These are phyloP conservation scores for Sisymbrium altissimum DNA, from an alignment of 345 rosid genomes.

Conservation along the genomic window DNA sequence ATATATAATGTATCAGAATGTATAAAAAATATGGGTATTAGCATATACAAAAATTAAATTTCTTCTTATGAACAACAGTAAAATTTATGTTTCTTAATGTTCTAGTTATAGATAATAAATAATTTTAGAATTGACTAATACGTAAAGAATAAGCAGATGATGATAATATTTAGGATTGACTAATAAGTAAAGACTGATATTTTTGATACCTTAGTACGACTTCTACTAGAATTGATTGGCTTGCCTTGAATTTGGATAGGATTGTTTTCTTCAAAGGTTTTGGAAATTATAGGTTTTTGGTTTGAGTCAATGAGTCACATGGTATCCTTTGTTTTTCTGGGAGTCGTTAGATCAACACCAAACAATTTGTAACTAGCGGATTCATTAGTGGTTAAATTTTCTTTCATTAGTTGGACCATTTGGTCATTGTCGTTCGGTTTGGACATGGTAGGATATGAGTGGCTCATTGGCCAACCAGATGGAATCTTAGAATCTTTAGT, in stretches of 20 bases:
- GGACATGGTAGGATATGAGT: neutral
- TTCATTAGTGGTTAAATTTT: conserved; percentile 21
- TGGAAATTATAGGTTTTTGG: conserved; percentile 21
- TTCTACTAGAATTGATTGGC: too few relatives aligned
- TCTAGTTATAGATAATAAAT: neutral
- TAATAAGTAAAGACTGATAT: too few relatives aligned
- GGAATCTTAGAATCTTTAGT: too few relatives aligned
- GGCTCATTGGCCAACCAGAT: too few relatives aligned
- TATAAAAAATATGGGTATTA: neutral
- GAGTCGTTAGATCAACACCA: conserved; percentile 49
- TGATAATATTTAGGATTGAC: too few relatives aligned
- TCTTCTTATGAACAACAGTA: neutral
- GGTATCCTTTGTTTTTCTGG: conserved; percentile 2
- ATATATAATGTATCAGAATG: neutral
- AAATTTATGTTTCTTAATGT: too few relatives aligned
- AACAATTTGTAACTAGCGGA: conserved; percentile 41
- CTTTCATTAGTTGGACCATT: neutral
- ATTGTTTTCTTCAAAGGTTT: too few relatives aligned
- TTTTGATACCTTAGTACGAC: too few relatives aligned
- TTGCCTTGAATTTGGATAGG: too few relatives aligned
- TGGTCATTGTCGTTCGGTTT: neutral
- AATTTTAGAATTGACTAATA: neutral
- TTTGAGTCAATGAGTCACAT: neutral
- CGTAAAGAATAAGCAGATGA: too few relatives aligned
- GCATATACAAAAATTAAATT: neutral